These are phyloP conservation scores for Orbilia ellipsospora DNA, from an alignment of 2,329 filamentous ascomycete genomes.

Conservation along the genomic window DNA sequence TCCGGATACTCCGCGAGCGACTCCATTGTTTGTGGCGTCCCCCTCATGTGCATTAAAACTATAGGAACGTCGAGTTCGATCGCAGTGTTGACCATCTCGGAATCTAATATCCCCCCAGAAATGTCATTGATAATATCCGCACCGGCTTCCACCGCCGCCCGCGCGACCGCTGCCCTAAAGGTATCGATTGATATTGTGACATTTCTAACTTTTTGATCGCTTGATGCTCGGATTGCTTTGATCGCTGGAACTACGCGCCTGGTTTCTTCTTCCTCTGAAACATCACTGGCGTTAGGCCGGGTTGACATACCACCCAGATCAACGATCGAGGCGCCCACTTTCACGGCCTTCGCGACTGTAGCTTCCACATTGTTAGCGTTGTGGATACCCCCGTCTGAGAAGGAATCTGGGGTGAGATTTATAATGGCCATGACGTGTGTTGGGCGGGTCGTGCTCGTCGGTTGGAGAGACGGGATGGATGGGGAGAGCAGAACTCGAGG, in stretches of 20 bases:
- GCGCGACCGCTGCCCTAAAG: slow-evolving; percentile 85
- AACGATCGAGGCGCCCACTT: slow-evolving; percentile 80
- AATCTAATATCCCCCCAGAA: slow-evolving; percentile 81
- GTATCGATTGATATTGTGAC: slow-evolving; percentile 80
- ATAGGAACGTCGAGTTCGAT: slow-evolving; percentile 82
- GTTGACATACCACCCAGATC: slow-evolving; percentile 96
- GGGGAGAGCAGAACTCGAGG: slow-evolving; percentile 68
- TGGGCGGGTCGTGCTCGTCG: slow-evolving; percentile 67
- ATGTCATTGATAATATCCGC: slow-evolving; percentile 97
- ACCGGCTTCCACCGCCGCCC: slow-evolving; percentile 78
- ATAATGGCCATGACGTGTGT: slow-evolving; percentile 93
- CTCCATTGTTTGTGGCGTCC: slow-evolving; percentile 84
- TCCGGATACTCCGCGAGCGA: slow-evolving; percentile 73
- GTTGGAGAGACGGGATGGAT: slow-evolving; percentile 69
- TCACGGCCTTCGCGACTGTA: slow-evolving; percentile 73
- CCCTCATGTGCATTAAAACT: slow-evolving; percentile 92
- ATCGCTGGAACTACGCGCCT: slow-evolving; percentile 83
- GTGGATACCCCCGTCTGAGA: slow-evolving; percentile 86
- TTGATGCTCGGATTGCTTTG: slow-evolving; percentile 74
- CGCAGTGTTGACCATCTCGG: slow-evolving; percentile 82
- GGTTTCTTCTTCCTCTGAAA: slow-evolving; percentile 79
- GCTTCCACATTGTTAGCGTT: slow-evolving; percentile 66
- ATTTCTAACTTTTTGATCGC: slow-evolving; percentile 66
- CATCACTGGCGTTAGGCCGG: slow-evolving; percentile 76
- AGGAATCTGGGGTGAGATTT: slow-evolving; percentile 95